Evolutionary conservation across 2,329 filamentous ascomycete genomes (phyloP).

Genomic region (Cladosporium velox): DNA sequence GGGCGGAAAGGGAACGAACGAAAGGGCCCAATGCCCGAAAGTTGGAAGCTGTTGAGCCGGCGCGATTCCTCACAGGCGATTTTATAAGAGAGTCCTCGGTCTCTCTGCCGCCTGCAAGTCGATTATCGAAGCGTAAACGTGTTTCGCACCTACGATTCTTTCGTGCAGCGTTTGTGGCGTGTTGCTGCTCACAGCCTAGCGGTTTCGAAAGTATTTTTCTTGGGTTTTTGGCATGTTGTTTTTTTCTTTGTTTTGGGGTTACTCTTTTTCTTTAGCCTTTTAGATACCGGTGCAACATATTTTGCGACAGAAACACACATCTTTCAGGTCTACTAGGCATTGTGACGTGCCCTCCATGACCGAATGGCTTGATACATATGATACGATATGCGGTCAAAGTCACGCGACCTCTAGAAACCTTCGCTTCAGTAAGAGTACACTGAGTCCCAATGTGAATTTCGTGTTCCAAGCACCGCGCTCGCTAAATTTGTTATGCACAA

Average conservation of each 20-base stretch:
- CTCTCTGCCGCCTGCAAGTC: not conserved
- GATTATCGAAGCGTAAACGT: not conserved
- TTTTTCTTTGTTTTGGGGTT: not conserved
- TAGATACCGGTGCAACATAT: constrained; percentile 7
- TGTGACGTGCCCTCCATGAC: not conserved
- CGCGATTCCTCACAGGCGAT: not conserved
- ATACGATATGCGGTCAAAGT: not conserved
- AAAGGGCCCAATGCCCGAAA: not conserved
- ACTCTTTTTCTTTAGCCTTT: not conserved
- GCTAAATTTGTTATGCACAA: not conserved
- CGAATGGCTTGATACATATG: not conserved
- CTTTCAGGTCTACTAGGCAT: not conserved
- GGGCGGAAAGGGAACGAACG: not conserved
- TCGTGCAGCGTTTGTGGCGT: constrained; percentile 2
- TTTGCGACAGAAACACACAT: not conserved
- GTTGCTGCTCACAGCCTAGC: not conserved
- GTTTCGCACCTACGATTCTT: constrained; percentile 8
- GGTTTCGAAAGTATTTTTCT: not conserved
- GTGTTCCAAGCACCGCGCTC: not conserved
- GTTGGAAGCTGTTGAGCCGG: not conserved
- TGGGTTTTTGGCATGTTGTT: not conserved
- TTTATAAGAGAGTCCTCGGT: not conserved
- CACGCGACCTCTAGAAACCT: not conserved
- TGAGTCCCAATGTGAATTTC: not conserved
- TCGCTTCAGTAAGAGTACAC: not conserved